phyloP scores from a whole-genome alignment of 2,329 filamentous ascomycete species.

The Leptographium flavum region DNA sequence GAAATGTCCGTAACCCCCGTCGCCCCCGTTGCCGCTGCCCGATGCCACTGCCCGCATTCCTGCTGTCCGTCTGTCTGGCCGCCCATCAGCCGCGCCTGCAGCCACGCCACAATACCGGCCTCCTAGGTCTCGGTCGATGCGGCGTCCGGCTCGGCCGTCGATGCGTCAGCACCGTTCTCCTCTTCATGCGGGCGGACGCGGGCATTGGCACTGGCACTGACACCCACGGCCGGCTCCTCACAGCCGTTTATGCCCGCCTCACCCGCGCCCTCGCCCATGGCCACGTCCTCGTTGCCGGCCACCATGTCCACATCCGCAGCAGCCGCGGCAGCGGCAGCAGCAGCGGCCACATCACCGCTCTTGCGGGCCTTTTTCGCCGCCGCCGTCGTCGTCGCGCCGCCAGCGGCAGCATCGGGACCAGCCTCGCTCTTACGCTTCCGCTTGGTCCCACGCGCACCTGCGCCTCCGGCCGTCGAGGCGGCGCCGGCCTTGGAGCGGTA shows the following conservation, averaged over 20 bases:
- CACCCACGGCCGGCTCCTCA: not conserved
- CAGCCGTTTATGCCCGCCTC: not conserved
- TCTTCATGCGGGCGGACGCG: no score
- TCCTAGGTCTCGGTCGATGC: not conserved
- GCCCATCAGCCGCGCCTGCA: no score
- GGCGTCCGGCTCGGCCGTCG: not conserved
- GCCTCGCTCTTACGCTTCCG: slow-evolving; percentile 48
- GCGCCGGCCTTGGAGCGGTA: slow-evolving; percentile 44
- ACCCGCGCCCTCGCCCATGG: not conserved
- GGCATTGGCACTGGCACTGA: not conserved
- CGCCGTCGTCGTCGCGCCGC: slow-evolving; percentile 13
- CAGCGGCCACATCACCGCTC: slow-evolving; percentile 8
- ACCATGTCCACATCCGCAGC: not conserved
- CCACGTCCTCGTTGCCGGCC: not conserved
- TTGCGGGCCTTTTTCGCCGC: slow-evolving; percentile 18
- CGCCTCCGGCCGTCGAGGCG: slow-evolving; percentile 5
- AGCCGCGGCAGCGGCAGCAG: not conserved
- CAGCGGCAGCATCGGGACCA: slow-evolving; percentile 16
- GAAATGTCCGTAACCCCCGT: not conserved
- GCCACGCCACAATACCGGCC: not conserved
- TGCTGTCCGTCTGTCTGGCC: not conserved
- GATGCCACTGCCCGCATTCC: not conserved
- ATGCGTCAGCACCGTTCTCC: not conserved
- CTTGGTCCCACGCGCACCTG: slow-evolving; percentile 35
- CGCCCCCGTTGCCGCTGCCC: not conserved